These are phyloP conservation scores for Nicotiana otophora DNA, from an alignment of 257 asterid species.

Conservation along the genomic window DNA sequence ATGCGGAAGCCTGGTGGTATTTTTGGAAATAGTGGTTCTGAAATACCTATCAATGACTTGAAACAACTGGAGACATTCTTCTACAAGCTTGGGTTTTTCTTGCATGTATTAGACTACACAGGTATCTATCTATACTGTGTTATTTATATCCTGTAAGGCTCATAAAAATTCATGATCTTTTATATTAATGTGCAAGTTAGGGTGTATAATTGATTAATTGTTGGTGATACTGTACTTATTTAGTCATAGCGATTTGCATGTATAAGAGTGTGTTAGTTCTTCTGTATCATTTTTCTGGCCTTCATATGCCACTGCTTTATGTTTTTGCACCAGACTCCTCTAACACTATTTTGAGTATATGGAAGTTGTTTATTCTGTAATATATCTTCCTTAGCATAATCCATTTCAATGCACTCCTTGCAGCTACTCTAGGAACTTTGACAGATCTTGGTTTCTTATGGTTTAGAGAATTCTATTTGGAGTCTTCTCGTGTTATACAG, in stretches of 20 bases:
- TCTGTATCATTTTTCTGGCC: not conserved
- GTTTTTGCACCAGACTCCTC: not conserved
- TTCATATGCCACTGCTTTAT: slow-evolving; percentile 3
- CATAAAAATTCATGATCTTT: not conserved
- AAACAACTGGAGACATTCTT: slow-evolving; percentile 94
- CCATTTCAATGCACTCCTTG: slow-evolving; percentile 21
- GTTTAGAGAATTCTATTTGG: slow-evolving; percentile 98
- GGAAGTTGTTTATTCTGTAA: not conserved
- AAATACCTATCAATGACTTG: slow-evolving; percentile 84
- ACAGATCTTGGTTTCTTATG: slow-evolving; percentile 96
- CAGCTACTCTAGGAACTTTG: slow-evolving; percentile 80
- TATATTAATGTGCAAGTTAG: not conserved
- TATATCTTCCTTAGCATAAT: not conserved
- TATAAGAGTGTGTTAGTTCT: not conserved
- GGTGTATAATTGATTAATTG: not conserved
- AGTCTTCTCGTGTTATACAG: slow-evolving; percentile 99
- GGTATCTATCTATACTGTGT: slow-evolving; percentile 31
- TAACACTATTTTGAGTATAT: not conserved
- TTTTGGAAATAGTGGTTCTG: slow-evolving; percentile 92
- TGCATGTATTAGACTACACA: slow-evolving; percentile 88
- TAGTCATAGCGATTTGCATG: not conserved
- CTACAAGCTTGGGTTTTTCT: slow-evolving; percentile 98
- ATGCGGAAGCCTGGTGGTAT: slow-evolving; percentile 98
- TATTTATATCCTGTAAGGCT: not conserved
- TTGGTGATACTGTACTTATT: not conserved